Conservation (phyloP, 495 filamentous ascomycete species). For the Aspergillus diversus region DNA sequence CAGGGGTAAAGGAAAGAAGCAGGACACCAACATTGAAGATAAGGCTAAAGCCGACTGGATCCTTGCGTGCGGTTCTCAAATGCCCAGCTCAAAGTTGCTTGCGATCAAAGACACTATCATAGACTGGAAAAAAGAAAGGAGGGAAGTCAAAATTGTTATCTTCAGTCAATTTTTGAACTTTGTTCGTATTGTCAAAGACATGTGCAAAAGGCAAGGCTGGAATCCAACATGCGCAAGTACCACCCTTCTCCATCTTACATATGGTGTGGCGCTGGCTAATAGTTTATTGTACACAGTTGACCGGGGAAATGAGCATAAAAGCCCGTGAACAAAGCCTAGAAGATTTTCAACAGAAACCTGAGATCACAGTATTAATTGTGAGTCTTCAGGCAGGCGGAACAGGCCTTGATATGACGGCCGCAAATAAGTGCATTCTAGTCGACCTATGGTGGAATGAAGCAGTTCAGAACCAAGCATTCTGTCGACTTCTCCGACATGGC, state of each 20-base stretch:
- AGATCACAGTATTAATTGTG: constrained; percentile 43
- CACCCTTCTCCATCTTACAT: no score
- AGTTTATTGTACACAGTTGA: no score
- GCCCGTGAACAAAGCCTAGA: constrained; percentile 35
- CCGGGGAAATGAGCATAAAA: constrained; percentile 32
- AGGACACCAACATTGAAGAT: not conserved
- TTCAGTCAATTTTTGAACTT: constrained; percentile 44
- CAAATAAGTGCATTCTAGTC: constrained; percentile 59
- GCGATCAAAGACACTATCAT: constrained; percentile 34
- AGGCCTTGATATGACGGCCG: constrained; percentile 56
- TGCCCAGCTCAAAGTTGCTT: constrained; percentile 35
- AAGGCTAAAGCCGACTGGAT: constrained; percentile 28
- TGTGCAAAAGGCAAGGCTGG: constrained; percentile 37
- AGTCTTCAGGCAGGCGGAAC: constrained; percentile 50
- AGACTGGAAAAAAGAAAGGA: constrained; percentile 38
- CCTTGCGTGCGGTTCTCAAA: constrained; percentile 14
- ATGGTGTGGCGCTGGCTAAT: no score
- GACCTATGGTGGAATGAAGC: constrained; percentile 66
- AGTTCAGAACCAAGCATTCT: constrained; percentile 59
- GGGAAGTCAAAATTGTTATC: constrained; percentile 42
- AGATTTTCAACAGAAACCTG: constrained; percentile 28
- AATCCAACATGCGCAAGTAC: constrained; percentile 28
- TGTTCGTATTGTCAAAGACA: constrained; percentile 29
- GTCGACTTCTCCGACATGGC: constrained; percentile 64
- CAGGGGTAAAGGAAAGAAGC: constrained; percentile 5